Evolutionary conservation across 345 rosid species (phyloP).

Genomic region (Kernera saxatilis): DNA sequence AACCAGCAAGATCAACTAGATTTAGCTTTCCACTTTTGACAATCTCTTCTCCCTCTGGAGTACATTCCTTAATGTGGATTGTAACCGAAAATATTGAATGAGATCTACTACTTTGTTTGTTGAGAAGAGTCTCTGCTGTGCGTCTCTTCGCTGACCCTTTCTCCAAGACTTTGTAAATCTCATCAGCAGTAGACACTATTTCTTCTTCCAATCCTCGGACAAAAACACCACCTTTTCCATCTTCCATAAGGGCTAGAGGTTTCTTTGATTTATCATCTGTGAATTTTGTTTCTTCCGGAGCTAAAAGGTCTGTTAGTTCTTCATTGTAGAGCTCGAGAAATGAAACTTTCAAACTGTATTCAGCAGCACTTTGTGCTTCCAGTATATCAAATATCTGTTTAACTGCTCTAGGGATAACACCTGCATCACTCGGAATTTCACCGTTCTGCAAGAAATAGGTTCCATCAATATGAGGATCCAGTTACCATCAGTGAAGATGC

Average conservation of each 20-base stretch:
- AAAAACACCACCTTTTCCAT: conserved; percentile 97
- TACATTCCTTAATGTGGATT: conserved; percentile 93
- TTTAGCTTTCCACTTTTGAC: conserved; percentile 97
- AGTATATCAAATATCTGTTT: conserved; percentile 84
- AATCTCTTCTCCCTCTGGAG: conserved; percentile 99
- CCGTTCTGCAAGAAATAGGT: conserved; percentile 58
- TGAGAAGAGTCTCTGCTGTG: conserved; percentile 96
- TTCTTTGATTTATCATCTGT: conserved; percentile 87
- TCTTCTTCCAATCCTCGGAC: conserved; percentile 98
- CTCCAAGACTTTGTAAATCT: conserved; percentile 95
- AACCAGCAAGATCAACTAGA: conserved; percentile 99
- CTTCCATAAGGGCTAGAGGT: conserved; percentile 98
- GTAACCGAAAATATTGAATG: conserved; percentile 97
- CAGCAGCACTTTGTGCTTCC: conserved; percentile 95
- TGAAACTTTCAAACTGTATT: conserved; percentile 96
- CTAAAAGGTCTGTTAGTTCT: conserved; percentile 94
- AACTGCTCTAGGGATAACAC: conserved; percentile 96
- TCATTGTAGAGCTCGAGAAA: conserved; percentile 96
- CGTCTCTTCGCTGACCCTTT: conserved; percentile 98
- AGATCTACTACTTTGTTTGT: conserved; percentile 99
- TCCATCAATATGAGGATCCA: conserved; percentile 16
- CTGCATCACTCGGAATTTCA: conserved; percentile 93
- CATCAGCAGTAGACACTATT: conserved; percentile 88
- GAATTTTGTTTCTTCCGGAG: conserved; percentile 80
- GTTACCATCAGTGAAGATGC: background rate